phyloP scores from a whole-genome alignment of 495 filamentous ascomycete genomes.

The Daldinia caldariorum region DNA sequence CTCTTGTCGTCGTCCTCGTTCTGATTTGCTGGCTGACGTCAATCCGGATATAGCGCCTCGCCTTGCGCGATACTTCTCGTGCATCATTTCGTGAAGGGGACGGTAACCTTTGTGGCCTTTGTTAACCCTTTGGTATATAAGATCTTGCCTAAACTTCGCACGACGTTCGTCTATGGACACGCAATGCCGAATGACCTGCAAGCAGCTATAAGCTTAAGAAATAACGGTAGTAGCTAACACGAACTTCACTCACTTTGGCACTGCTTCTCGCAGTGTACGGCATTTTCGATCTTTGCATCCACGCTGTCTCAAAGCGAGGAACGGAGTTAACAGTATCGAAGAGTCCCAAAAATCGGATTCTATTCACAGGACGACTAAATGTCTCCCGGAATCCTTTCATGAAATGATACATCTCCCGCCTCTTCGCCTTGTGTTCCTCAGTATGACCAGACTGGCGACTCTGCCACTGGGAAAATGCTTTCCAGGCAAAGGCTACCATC shows the following conservation, averaged over 20 bases:
- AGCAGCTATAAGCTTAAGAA: constrained; percentile 62
- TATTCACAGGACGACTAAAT: constrained; percentile 78
- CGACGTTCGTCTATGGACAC: constrained; percentile 82
- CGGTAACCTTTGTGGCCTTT: constrained; percentile 52
- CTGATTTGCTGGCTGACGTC: neutral
- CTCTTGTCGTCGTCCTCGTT: constrained; percentile 39
- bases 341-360: constrained; percentile 75
- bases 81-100: constrained; percentile 51
- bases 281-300: constrained; percentile 84
- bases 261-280: constrained; percentile 84
- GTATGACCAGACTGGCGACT: constrained; percentile 68
- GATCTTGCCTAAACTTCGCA: constrained; percentile 74
- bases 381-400: constrained; percentile 88
- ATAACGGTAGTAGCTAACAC: constrained; percentile 63
- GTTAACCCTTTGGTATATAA: constrained; percentile 68
- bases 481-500: constrained; percentile 86
- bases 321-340: constrained; percentile 87
- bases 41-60: constrained; percentile 5
- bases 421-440: constrained; percentile 64
- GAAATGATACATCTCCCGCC: constrained; percentile 71
- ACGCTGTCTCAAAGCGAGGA: constrained; percentile 82
- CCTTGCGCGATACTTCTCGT: constrained; percentile 52
- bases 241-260: constrained; percentile 63
- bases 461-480: constrained; percentile 88
- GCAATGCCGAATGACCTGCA: constrained; percentile 69